Evolutionary conservation across 2,329 filamentous ascomycete species (phyloP), one percentile per base, ranked within the genome.

Genomic region (Davidsoniella virescens): DNA sequence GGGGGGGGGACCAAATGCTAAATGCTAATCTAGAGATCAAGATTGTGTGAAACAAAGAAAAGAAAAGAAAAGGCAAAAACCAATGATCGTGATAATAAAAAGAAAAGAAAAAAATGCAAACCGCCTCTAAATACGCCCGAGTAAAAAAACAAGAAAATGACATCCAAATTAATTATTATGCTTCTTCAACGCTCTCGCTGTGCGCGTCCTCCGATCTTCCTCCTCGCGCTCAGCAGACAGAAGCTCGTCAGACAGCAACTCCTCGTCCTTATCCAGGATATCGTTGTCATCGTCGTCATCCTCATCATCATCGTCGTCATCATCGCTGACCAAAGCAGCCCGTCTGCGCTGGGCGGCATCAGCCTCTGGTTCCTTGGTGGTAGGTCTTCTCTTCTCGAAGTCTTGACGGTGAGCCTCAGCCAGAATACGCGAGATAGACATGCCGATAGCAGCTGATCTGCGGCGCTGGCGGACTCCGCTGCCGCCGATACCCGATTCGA

Each of bases 381-480:
- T 29, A 7, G 26, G 26, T 29, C 26, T 3, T 62, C 78, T 84
- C 67, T 92, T 83, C 65, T 93, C 84, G 62, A 95, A 96, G 65
- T 96, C 90, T 62, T 94, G 83, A 54, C 77, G 82, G 62, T 96
- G 92, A 5, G 90, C 90, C 54, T 81, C 75, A 3, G 86, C 83
- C 56, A 95, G 71, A n/a, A 87, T 78, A 12, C 72, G 77, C 4
- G 70, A 68, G 50, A 78, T 70, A 0, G 65, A 64, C 16, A 64
- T 65, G 5, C 57, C 49, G 1, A 63, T 59, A 17, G 65, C 62
- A 1, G 63, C 41, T 25, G 40, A 36, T 44, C 47, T 44, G 42
- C 51, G 43, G 20, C 48, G 25, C 16, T 47, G 43, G n/a, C 44
- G 23, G n/a, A 43, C 33, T 20, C 45, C 26, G 14, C 16, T 20